Evolutionary conservation across 2,329 filamentous ascomycete genomes (phyloP).

Genomic region (Pyricularia sp.): DNA sequence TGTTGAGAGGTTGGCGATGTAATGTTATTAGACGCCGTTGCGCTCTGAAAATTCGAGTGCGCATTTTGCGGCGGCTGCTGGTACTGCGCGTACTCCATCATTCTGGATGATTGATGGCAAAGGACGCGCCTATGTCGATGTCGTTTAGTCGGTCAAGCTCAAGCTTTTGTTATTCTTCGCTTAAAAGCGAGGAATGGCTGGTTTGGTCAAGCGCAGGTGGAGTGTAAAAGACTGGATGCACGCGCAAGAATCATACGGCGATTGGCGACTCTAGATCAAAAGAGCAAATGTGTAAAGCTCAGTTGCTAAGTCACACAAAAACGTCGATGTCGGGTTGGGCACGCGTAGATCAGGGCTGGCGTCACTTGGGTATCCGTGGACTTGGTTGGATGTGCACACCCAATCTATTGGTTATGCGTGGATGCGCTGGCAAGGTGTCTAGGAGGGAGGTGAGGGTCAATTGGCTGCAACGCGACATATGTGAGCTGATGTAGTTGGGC

Average conservation of each 20-base stretch:
- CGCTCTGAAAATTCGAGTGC: conserved; percentile 55
- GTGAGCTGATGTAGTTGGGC: conserved; percentile 44
- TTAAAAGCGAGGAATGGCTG: background rate
- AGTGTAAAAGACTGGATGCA: background rate
- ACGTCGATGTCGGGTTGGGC: conserved; percentile 28
- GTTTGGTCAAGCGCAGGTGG: background rate
- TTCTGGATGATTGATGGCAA: conserved; percentile 19
- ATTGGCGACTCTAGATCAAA: background rate
- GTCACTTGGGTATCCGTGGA: conserved; percentile 34
- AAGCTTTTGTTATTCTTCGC: background rate
- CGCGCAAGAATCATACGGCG: background rate
- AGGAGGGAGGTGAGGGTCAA: conserved; percentile 42
- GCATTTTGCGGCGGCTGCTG: conserved; percentile 59
- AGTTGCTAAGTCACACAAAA: conserved; percentile 1
- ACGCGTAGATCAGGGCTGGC: conserved; percentile 25
- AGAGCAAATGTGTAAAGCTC: background rate
- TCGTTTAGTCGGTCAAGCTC: background rate
- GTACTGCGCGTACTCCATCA: conserved; percentile 71
- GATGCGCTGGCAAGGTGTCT: conserved; percentile 50
- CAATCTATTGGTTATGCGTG: conserved; percentile 49
- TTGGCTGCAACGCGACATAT: conserved; percentile 48
- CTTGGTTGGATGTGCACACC: conserved; percentile 35
- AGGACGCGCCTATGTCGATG: background rate
- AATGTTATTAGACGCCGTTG: conserved; percentile 48
- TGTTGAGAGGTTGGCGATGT: conserved; percentile 65